These are phyloP conservation scores for Suillus lakei DNA, from an alignment of 768 basidiomycete genomes.

Conservation along the genomic window DNA sequence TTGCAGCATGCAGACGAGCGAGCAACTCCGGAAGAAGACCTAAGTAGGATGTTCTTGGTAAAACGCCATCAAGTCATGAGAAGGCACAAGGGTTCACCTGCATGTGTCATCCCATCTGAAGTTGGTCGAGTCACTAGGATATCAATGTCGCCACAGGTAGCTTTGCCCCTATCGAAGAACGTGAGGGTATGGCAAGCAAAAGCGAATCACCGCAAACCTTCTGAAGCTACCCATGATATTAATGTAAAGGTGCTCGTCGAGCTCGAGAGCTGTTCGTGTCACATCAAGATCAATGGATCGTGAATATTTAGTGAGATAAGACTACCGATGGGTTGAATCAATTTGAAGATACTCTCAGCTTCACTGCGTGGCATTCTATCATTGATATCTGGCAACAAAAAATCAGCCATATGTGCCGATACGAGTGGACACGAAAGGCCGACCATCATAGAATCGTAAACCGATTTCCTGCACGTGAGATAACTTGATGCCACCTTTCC, in stretches of 20 bases:
- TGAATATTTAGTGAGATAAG: not conserved
- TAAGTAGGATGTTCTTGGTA: constrained; percentile 27
- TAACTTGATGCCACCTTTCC: constrained; percentile 66
- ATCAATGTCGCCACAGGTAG: constrained; percentile 90
- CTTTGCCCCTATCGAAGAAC: constrained; percentile 60
- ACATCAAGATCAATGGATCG: not conserved
- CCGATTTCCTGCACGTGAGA: constrained; percentile 68
- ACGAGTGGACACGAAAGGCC: constrained; percentile 15
- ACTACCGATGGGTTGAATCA: constrained; percentile 74
- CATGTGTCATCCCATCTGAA: constrained; percentile 75
- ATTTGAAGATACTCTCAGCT: constrained; percentile 71
- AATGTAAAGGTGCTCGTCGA: constrained; percentile 74
- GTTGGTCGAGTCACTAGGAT: constrained; percentile 81
- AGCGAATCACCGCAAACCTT: constrained; percentile 46
- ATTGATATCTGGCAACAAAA: constrained; percentile 66
- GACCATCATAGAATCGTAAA: constrained; percentile 71
- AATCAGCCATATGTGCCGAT: not conserved
- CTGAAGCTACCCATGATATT: constrained; percentile 94
- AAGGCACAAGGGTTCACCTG: constrained; percentile 46
- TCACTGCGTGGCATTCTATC: constrained; percentile 84
- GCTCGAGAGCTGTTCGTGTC: constrained; percentile 56
- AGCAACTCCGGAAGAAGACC: constrained; percentile 69
- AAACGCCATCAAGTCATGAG: constrained; percentile 9
- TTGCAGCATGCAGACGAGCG: constrained; percentile 52
- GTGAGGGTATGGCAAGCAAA: not conserved